Evolutionary conservation across 2,329 filamentous ascomycete genomes (phyloP).

Genomic region (Ophiocordyceps sinensis): DNA sequence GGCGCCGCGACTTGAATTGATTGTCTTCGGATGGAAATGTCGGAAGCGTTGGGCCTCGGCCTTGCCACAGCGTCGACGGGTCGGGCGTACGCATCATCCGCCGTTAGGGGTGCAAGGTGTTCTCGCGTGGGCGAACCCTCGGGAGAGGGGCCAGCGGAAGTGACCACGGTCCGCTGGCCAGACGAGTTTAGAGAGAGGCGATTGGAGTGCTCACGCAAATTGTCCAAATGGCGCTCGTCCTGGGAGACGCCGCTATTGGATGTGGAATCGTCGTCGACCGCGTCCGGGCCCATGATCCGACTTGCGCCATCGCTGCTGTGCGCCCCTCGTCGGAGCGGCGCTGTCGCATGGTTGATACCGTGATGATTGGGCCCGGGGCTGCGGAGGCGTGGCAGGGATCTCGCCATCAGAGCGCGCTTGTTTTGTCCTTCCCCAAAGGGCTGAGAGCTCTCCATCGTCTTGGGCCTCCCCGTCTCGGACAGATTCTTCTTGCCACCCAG

Average conservation of each 20-base stretch:
- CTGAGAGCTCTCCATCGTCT: slow-evolving; percentile 21
- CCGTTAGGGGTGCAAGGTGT: slow-evolving; percentile 19
- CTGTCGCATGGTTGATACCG: neutral
- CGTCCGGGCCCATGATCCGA: slow-evolving; percentile 9
- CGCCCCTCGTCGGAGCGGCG: neutral
- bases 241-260: slow-evolving; percentile 43
- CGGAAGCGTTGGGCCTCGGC: slow-evolving; percentile 35
- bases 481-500: slow-evolving; percentile 51
- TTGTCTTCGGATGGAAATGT: slow-evolving; percentile 34
- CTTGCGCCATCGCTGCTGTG: slow-evolving; percentile 4
- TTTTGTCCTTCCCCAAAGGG: slow-evolving; percentile 24
- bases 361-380: slow-evolving; percentile 4
- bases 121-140: slow-evolving; percentile 40
- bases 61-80: slow-evolving; percentile 19
- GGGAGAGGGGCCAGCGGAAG: slow-evolving; percentile 43
- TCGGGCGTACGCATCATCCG: slow-evolving; percentile 7
- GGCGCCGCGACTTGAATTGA: slow-evolving; percentile 34
- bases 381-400: slow-evolving; percentile 29
- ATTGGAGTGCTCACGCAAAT: slow-evolving; percentile 38
- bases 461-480: slow-evolving; percentile 43
- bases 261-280: slow-evolving; percentile 36
- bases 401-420: slow-evolving; percentile 31
- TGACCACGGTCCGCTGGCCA: slow-evolving; percentile 43
- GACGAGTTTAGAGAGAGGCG: slow-evolving; percentile 47
- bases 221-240: slow-evolving; percentile 44